Conservation (phyloP, 2,329 filamentous ascomycete species). For the Rhexocercosporidium sp. region DNA sequence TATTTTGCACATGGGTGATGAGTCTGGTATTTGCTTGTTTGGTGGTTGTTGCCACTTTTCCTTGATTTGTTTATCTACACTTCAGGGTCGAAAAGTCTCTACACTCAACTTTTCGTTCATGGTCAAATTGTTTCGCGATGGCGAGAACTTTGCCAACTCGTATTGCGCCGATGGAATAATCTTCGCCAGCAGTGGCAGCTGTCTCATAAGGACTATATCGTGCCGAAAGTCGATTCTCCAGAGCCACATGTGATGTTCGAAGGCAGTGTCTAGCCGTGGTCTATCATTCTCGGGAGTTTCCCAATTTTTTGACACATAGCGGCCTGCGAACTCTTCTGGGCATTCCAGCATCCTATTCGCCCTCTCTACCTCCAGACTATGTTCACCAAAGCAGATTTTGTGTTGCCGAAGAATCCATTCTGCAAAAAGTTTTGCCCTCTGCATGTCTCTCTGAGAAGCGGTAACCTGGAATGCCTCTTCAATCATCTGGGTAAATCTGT, state of each 20-base stretch:
- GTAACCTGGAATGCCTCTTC: not conserved
- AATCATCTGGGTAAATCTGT: not conserved
- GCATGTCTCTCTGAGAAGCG: not conserved
- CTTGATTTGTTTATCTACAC: too few species aligned
- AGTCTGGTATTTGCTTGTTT: too few species aligned
- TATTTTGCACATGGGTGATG: too few species aligned
- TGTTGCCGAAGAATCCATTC: not conserved
- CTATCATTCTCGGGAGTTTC: not conserved
- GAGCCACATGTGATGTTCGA: not conserved
- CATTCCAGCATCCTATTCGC: not conserved
- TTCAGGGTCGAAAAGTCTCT: not conserved
- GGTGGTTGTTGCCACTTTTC: too few species aligned
- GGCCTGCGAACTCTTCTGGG: not conserved
- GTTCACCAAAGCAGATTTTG: not conserved
- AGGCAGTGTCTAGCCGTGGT: not conserved
- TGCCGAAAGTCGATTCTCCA: not conserved
- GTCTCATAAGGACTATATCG: too few species aligned
- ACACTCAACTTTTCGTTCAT: not conserved
- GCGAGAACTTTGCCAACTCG: too few species aligned
- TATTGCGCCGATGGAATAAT: too few species aligned
- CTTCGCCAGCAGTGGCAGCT: too few species aligned
- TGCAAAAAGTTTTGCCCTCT: not conserved
- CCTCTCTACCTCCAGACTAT: not conserved
- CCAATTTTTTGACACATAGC: not conserved
- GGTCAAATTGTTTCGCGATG: not conserved